A percentile compares a stretch with the other conserved stretches of the same genome.
Evolutionary conservation across 495 filamentous ascomycete species (phyloP).

Genomic region (Cercophora samala): DNA sequence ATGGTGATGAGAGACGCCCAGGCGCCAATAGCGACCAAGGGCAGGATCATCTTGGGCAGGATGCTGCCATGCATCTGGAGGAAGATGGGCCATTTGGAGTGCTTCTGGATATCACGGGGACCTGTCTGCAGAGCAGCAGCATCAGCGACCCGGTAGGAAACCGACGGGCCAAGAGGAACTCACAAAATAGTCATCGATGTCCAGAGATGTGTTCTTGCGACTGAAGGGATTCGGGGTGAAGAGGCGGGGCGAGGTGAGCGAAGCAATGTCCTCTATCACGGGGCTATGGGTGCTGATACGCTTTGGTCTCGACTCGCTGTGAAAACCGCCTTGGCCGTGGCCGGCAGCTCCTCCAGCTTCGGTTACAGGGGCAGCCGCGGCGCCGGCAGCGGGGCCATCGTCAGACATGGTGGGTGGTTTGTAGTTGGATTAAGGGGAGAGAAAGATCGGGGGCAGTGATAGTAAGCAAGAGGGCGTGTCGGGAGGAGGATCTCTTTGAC

Average conservation of each 20-base stretch:
- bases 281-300: conserved; percentile 9
- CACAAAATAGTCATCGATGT: conserved; percentile 57
- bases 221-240: conserved; percentile 45
- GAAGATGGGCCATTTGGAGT: conserved; percentile 80
- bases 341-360: conserved; percentile 7
- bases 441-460: not conserved
- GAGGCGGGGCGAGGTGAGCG: conserved; percentile 34
- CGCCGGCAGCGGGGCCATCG: conserved; percentile 9
- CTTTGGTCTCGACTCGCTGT: conserved; percentile 10
- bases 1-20: conserved; percentile 71
- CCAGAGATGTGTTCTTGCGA: conserved; percentile 42
- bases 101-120: conserved; percentile 67
- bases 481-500: not conserved
- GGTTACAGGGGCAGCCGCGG: not conserved
- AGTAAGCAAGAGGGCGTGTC: not conserved
- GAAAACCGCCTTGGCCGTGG: not conserved
- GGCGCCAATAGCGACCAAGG: conserved; percentile 59
- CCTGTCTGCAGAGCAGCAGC: conserved; percentile 42
- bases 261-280: conserved; percentile 24
- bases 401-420: conserved; percentile 14
- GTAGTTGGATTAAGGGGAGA: not conserved
- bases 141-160: not conserved
- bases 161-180: conserved; percentile 17
- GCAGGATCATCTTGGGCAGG: conserved; percentile 74
- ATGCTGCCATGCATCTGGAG: conserved; percentile 78